Base-by-base conservation (phyloP, 176 grass and related monocot species). In the Lolium rigidum region DNA sequence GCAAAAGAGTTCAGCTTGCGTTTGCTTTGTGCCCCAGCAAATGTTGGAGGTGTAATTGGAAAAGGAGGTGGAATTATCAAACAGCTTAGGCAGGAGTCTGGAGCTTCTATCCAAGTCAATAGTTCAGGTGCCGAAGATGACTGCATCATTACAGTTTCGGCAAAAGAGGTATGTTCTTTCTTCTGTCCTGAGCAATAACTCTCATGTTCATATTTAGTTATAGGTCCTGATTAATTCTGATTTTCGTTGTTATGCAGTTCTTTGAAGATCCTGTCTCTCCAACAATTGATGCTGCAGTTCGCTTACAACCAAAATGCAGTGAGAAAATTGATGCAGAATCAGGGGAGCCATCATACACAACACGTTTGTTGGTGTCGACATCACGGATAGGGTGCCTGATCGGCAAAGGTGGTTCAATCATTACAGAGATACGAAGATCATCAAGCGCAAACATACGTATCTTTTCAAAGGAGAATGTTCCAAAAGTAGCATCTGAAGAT, bases 11-110 rank as follows among this genome's bases (percentile, higher is more conserved):
- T 99, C 79, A 96, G 72, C 83, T 86, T 99, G 83, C 93, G 94
- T 55, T 25, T 99, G 39, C 86, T 99, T 74, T 99, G 97, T 80
- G 70, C 87, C 73, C 88, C 92, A 24, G 85, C 80, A 0, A 92
- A 90, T 82, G 87, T 99, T 25, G 97, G 97, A 83, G 89, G 93
- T 79, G 97, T 99, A 69, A 99, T 99, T 78, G 97, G 97, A 35
- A 99, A 99, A 84, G 87, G 84, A 79, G 97, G 97, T 89, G 90
- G 88, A 72, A 90, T 99, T 61, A 99, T 99, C 85, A 99, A 93
- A 87, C 94, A 99, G 51, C 93, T 99, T 68, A 92, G 97, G 81
- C 97, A 99, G 82, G 97, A 99, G 61, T 96, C 97, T 82, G 93
- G 97, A 80, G 97, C 97, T 77, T 89, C 77, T 86, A 91, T 99